These are phyloP conservation scores for Scedosporium aurantiacum DNA, from an alignment of 2,329 filamentous ascomycete genomes.

Conservation along the genomic window DNA sequence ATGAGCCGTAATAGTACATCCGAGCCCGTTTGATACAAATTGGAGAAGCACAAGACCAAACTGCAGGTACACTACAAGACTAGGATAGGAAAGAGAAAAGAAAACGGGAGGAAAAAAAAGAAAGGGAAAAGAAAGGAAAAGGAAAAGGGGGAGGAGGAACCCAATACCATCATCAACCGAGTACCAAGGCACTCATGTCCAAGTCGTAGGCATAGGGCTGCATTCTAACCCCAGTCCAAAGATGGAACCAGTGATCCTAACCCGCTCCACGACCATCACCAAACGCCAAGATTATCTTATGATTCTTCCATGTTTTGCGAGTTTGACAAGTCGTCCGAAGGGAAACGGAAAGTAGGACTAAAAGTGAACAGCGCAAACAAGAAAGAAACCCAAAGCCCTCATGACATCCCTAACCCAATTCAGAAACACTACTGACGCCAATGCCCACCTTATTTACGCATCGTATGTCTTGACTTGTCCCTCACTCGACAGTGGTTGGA, in stretches of 20 bases:
- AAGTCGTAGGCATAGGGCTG: no score
- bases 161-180: no score
- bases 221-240: background rate
- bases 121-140: no score
- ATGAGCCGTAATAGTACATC: no score
- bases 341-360: background rate
- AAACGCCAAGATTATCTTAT: background rate
- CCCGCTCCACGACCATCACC: background rate
- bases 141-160: no score
- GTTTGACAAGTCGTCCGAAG: background rate
- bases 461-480: constrained; percentile 48
- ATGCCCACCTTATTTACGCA: constrained; percentile 23
- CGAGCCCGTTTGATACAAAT: no score
- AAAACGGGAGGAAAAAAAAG: no score
- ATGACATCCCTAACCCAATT: background rate
- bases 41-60: no score
- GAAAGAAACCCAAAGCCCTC: background rate
- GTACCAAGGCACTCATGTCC: no score
- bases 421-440: background rate
- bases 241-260: background rate
- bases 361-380: background rate
- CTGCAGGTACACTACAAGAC: no score
- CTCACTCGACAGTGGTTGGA: constrained; percentile 44
- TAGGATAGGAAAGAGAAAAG: no score
- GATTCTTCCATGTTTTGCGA: background rate